These are phyloP conservation scores for Phytophthora sansomeana DNA, from an alignment of 352 stramenopile species.

Conservation along the genomic window DNA sequence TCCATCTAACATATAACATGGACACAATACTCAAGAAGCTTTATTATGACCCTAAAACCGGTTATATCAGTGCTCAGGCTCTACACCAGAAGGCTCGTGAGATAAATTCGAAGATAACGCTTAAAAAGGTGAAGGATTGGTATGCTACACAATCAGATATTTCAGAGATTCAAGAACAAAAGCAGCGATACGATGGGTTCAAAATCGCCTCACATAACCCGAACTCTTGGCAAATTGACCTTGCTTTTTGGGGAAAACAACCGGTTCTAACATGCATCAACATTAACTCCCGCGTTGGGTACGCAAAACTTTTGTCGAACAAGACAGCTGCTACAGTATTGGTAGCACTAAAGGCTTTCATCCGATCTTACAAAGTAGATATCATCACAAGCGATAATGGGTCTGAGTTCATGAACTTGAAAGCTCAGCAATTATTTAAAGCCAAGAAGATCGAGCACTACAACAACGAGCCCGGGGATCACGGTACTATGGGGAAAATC, in stretches of 20 bases:
- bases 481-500: neutral
- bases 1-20: slow-evolving; percentile 24
- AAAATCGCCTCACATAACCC: slow-evolving; percentile 14
- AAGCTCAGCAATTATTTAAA: neutral
- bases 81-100: slow-evolving; percentile 32
- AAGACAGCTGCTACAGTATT: slow-evolving; percentile 37
- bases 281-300: slow-evolving; percentile 44
- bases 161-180: slow-evolving; percentile 30
- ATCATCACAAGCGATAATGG: slow-evolving; percentile 45
- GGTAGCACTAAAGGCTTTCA: slow-evolving; percentile 34
- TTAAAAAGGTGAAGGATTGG: slow-evolving; percentile 22
- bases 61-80: slow-evolving; percentile 23
- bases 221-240: slow-evolving; percentile 30
- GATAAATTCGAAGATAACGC: slow-evolving; percentile 13
- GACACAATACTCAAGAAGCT: slow-evolving; percentile 21
- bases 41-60: slow-evolving; percentile 39
- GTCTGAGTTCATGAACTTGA: slow-evolving; percentile 38
- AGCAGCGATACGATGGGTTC: neutral
- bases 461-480: neutral
- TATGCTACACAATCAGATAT: slow-evolving; percentile 21
- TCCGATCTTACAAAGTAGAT: slow-evolving; percentile 29
- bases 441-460: neutral
- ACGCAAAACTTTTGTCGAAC: slow-evolving; percentile 42
- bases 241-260: slow-evolving; percentile 33
- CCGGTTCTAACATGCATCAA: slow-evolving; percentile 38